Conservation (phyloP, 495 filamentous ascomycete genomes). For the Mycothermus thermophilus region DNA sequence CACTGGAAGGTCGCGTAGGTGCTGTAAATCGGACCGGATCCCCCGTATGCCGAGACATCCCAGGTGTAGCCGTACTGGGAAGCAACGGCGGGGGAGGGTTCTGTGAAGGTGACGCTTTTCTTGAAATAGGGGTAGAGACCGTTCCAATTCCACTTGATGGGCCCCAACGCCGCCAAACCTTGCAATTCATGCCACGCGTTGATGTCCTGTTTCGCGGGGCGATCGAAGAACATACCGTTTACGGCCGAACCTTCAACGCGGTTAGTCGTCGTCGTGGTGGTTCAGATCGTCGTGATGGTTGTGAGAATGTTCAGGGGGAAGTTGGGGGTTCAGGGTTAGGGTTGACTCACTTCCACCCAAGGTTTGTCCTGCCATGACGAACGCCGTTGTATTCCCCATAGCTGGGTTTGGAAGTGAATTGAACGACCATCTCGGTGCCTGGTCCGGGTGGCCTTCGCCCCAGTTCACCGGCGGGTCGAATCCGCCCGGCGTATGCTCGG, state of each 20-base stretch:
- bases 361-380: slow-evolving; percentile 21
- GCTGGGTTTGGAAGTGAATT: slow-evolving; percentile 22
- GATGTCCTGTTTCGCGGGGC: slow-evolving; percentile 26
- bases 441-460: neutral
- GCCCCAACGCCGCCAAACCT: slow-evolving; percentile 13
- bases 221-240: slow-evolving; percentile 31
- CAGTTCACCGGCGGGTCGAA: slow-evolving; percentile 14
- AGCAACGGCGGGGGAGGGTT: slow-evolving; percentile 4
- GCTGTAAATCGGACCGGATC: slow-evolving; percentile 8
- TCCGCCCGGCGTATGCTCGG: slow-evolving; percentile 7
- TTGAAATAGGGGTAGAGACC: slow-evolving; percentile 31
- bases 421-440: slow-evolving; percentile 15
- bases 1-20: slow-evolving; percentile 14
- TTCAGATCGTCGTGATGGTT: too few relatives aligned
- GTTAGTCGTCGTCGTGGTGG: too few relatives aligned
- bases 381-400: slow-evolving; percentile 18
- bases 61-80: slow-evolving; percentile 15
- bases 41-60: slow-evolving; percentile 13
- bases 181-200: slow-evolving; percentile 40
- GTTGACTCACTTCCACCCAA: slow-evolving; percentile 35
- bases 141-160: slow-evolving; percentile 21
- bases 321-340: too few relatives aligned
- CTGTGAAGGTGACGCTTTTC: slow-evolving; percentile 21
- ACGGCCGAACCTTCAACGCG: too few relatives aligned
- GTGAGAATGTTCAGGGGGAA: too few relatives aligned